Evolutionary conservation across 1,284 basidiomycete genomes (phyloP).

Genomic region (Trichosporon faecale): DNA sequence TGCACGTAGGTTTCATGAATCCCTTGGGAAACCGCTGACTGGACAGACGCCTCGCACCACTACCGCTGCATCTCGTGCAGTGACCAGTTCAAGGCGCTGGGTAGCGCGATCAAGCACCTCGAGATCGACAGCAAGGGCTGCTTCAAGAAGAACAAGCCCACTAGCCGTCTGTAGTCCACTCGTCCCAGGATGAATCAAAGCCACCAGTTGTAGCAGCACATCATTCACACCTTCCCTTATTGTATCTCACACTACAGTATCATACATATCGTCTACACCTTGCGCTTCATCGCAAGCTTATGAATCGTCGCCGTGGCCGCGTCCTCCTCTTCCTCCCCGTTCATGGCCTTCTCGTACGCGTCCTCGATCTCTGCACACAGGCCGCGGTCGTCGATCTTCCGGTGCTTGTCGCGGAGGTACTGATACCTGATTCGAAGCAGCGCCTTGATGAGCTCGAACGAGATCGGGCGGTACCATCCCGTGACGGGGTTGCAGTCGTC

Average conservation of each 20-base stretch:
- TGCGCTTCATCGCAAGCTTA: slow-evolving; percentile 9
- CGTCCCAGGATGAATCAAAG: too few relatives aligned
- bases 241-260: not conserved
- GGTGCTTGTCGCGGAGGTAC: slow-evolving; percentile 62
- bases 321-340: slow-evolving; percentile 20
- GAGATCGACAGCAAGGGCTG: not conserved
- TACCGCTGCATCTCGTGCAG: not conserved
- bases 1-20: not conserved
- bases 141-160: not conserved
- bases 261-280: not conserved
- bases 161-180: not conserved
- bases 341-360: slow-evolving; percentile 20
- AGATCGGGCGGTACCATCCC: slow-evolving; percentile 75
- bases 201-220: not conserved
- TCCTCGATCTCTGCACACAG: slow-evolving; percentile 17
- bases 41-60: not conserved
- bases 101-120: not conserved
- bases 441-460: slow-evolving; percentile 74
- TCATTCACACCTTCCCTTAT: not conserved
- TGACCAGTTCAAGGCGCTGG: not conserved
- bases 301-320: slow-evolving; percentile 6
- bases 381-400: slow-evolving; percentile 17
- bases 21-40: not conserved
- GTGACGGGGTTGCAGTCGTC: slow-evolving; percentile 56
- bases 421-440: slow-evolving; percentile 84